Conservation (phyloP, 2,329 filamentous ascomycete species). For the Paraphaeosphaeria minitans region DNA sequence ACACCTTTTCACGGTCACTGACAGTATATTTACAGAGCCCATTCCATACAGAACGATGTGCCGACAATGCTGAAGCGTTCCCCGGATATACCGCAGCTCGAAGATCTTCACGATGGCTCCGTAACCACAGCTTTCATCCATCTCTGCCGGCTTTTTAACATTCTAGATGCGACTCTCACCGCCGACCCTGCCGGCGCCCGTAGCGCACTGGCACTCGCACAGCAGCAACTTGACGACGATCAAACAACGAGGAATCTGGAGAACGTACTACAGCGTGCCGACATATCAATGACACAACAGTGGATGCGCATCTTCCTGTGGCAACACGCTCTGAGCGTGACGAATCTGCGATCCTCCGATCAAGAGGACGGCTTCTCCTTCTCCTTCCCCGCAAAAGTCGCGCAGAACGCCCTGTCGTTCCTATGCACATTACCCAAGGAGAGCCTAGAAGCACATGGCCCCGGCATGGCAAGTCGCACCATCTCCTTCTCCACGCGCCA, state of each 20-base stretch:
- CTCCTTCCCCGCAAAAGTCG: constrained; percentile 42
- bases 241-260: constrained; percentile 33
- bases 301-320: constrained; percentile 47
- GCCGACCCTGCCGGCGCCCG: constrained; percentile 37
- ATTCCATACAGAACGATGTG: constrained; percentile 44
- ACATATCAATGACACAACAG: constrained; percentile 46
- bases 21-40: constrained; percentile 23
- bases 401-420: constrained; percentile 39
- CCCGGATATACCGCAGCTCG: constrained; percentile 33
- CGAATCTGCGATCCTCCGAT: constrained; percentile 35
- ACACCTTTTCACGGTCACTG: neutral
- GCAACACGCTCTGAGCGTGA: constrained; percentile 44
- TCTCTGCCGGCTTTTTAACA: constrained; percentile 42
- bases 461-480: constrained; percentile 38
- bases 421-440: constrained; percentile 37
- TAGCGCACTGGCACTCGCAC: constrained; percentile 36
- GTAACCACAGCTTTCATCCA: constrained; percentile 42
- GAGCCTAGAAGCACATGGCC: constrained; percentile 43
- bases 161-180: constrained; percentile 42
- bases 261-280: constrained; percentile 45
- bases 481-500: neutral
- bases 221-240: constrained; percentile 40
- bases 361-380: constrained; percentile 44
- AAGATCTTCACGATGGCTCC: constrained; percentile 38
- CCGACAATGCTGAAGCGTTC: constrained; percentile 39